Percentiles rank a stretch among this genome's conserved stretches.
phyloP scores from a whole-genome alignment of 495 filamentous ascomycete genomes.

The Glarea lozoyensis region DNA sequence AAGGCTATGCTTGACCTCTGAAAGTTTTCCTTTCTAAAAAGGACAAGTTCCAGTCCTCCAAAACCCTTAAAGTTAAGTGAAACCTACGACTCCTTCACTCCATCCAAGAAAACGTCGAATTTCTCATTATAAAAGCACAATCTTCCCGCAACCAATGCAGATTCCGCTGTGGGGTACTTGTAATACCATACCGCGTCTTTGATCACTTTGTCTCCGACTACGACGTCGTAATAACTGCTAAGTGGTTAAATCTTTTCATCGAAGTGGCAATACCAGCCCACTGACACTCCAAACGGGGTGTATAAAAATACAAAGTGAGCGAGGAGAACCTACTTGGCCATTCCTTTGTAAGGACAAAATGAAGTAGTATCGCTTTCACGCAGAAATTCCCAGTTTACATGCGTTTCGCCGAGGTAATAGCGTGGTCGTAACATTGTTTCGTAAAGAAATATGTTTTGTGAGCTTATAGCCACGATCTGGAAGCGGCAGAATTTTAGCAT shows the following conservation, averaged over 20 bases:
- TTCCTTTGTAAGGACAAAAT: conserved; percentile 49
- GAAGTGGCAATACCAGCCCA: not conserved
- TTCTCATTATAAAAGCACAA: conserved; percentile 55
- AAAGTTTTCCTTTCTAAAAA: too few relatives aligned
- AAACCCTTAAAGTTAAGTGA: too few relatives aligned
- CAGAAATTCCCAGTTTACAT: conserved; percentile 29
- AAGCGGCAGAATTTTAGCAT: too few relatives aligned
- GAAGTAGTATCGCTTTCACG: conserved; percentile 33
- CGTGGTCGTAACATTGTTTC: conserved; percentile 42
- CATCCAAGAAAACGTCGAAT: conserved; percentile 48
- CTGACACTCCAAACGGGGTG: too few relatives aligned
- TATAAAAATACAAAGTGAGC: not conserved
- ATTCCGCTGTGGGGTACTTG: conserved; percentile 38
- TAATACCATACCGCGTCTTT: conserved; percentile 50
- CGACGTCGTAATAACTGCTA: conserved; percentile 27
- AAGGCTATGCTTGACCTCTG: too few relatives aligned
- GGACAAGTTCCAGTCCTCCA: too few relatives aligned
- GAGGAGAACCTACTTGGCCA: conserved; percentile 34
- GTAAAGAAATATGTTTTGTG: conserved; percentile 30
- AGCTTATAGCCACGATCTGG: conserved; percentile 37
- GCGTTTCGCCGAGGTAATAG: conserved; percentile 42
- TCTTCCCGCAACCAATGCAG: conserved; percentile 32
- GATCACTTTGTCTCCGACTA: conserved; percentile 27
- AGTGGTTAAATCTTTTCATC: not conserved
- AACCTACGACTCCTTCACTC: conserved; percentile 34